A percentile compares a stretch with the other conserved stretches of the same genome.
These are phyloP conservation scores for Stramenopiles sp. DNA, from an alignment of 352 stramenopile genomes.

Conservation along the genomic window DNA sequence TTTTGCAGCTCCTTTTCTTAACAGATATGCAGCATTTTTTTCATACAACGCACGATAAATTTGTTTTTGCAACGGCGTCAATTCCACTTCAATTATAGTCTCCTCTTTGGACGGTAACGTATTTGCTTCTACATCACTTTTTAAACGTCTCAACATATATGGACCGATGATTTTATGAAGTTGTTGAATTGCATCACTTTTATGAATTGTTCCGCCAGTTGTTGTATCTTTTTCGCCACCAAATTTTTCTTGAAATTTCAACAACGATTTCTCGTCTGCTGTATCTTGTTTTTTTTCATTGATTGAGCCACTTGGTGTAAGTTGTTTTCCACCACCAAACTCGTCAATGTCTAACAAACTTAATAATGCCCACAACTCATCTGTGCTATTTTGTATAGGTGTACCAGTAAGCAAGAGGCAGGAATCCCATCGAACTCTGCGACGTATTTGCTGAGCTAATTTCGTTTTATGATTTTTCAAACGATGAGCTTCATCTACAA, in stretches of 20 bases:
- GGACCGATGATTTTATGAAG: conserved; percentile 88
- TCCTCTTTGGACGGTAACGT: conserved; percentile 97
- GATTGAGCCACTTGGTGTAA: conserved; percentile 73
- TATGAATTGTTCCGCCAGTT: background rate
- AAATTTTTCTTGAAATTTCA: background rate
- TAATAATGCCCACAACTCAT: conserved; percentile 42
- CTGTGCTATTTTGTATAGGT: conserved; percentile 71
- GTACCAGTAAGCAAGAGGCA: conserved; percentile 82
- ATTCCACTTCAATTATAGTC: conserved; percentile 98
- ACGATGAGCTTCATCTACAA: conserved; percentile 98
- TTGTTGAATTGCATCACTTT: background rate
- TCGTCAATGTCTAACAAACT: conserved; percentile 80
- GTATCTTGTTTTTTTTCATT: background rate
- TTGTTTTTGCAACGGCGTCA: conserved; percentile 96
- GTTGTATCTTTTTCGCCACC: background rate
- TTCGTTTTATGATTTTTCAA: conserved; percentile 96
- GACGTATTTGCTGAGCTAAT: conserved; percentile 63
- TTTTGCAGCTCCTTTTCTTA: background rate
- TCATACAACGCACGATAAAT: conserved; percentile 78
- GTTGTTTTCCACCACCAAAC: conserved; percentile 65
- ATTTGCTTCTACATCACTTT: conserved; percentile 87
- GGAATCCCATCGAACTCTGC: conserved; percentile 66
- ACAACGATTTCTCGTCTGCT: conserved; percentile 26
- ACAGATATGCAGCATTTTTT: conserved; percentile 43
- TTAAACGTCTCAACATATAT: conserved; percentile 95